These are phyloP conservation scores for Diaporthe vaccinii DNA, from an alignment of 2,329 filamentous ascomycete genomes.

Conservation along the genomic window DNA sequence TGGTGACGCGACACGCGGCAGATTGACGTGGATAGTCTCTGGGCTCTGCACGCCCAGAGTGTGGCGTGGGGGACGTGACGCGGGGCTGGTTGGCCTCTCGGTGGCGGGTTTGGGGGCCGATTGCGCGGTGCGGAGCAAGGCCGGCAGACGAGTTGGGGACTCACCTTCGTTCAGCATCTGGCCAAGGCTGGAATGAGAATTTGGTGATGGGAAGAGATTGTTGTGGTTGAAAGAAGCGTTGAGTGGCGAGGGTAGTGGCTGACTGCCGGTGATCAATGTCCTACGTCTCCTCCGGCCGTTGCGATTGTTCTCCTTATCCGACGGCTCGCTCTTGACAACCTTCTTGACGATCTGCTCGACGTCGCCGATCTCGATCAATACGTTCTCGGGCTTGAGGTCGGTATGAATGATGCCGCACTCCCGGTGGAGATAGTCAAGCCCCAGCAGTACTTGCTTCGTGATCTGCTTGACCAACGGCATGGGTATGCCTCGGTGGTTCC, in stretches of 20 bases:
- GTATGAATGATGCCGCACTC: constrained; percentile 99
- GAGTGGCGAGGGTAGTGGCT: constrained; percentile 93
- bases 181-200: constrained; percentile 82
- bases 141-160: constrained; percentile 41
- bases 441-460: constrained; percentile 95
- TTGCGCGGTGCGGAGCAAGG: neutral
- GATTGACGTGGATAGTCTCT: constrained; percentile 2
- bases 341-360: constrained; percentile 98
- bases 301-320: constrained; percentile 87
- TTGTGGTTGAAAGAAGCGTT: constrained; percentile 89
- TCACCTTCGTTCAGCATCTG: constrained; percentile 87
- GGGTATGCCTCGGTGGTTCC: constrained; percentile 97
- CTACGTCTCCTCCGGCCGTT: constrained; percentile 91
- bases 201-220: constrained; percentile 76
- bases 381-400: constrained; percentile 97
- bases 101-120: constrained; percentile 8
- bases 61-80: constrained; percentile 7
- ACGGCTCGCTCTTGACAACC: constrained; percentile 85
- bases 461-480: constrained; percentile 98
- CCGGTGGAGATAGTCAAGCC: constrained; percentile 94
- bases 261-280: constrained; percentile 96
- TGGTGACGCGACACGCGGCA: constrained; percentile 7
- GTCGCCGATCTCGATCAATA: constrained; percentile 98
- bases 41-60: neutral
- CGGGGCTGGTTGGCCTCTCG: constrained; percentile 21